Percentiles rank a stretch among this genome's conserved stretches.
phyloP scores from a whole-genome alignment of 192 early-diverging fungal species.

The Phlyctochytrium bullatum region DNA sequence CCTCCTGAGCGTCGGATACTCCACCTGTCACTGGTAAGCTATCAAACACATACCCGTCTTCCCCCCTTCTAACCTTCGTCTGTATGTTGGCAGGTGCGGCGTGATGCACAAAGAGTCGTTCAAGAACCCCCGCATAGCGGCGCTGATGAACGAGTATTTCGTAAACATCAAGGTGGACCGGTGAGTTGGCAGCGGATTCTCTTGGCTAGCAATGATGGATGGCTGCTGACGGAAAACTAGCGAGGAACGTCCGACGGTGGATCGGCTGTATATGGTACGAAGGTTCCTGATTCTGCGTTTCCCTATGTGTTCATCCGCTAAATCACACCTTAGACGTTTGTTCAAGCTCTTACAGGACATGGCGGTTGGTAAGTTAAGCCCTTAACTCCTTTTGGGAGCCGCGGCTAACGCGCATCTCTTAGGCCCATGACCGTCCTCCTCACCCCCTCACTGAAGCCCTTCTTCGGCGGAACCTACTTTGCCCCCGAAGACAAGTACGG shows the following conservation, averaged over 20 bases:
- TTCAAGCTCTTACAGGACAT: constrained; percentile 54
- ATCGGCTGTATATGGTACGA: constrained; percentile 60
- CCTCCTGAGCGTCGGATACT: constrained; percentile 65
- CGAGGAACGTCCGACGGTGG: constrained; percentile 62
- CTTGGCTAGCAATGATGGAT: neutral
- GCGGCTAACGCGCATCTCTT: no score
- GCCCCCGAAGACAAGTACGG: constrained; percentile 26
- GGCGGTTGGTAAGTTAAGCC: constrained; percentile 52
- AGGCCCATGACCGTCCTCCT: constrained; percentile 67
- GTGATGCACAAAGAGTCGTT: constrained; percentile 70
- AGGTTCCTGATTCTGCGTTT: neutral
- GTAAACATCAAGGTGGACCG: constrained; percentile 59
- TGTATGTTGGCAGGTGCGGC: no score
- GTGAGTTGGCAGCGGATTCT: constrained; percentile 7
- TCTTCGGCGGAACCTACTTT: constrained; percentile 40
- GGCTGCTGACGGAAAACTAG: constrained; percentile 29
- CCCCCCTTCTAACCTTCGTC: no score
- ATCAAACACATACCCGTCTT: neutral
- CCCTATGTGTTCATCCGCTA: no score
- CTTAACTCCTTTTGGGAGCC: neutral
- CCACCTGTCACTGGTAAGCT: constrained; percentile 55
- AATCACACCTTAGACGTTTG: no score
- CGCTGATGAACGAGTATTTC: constrained; percentile 59
- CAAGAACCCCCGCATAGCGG: constrained; percentile 51
- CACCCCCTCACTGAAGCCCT: constrained; percentile 48